Percentiles rank a stretch among this genome's conserved stretches.
phyloP scores from a whole-genome alignment of 768 basidiomycete species.

The Hortiboletus flavorubellus region DNA sequence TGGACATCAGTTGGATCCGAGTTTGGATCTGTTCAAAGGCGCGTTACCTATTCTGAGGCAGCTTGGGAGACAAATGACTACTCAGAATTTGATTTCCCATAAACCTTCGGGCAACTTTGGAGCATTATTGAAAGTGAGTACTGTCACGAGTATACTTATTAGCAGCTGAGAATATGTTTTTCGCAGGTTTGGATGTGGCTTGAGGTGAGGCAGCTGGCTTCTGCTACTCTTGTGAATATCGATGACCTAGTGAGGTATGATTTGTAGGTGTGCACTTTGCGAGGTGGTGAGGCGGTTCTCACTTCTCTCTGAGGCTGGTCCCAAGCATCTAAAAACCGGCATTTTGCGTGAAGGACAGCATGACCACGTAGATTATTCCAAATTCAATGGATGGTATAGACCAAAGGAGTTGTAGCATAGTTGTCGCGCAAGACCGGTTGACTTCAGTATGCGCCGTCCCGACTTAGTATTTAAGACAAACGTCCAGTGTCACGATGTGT shows the following conservation, averaged over 20 bases:
- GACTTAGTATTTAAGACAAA: constrained; percentile 3
- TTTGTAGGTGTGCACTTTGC: constrained; percentile 52
- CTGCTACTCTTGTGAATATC: constrained; percentile 70
- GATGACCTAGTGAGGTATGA: constrained; percentile 89
- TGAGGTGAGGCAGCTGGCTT: constrained; percentile 86
- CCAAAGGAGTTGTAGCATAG: constrained; percentile 20
- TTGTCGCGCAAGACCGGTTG: constrained; percentile 11
- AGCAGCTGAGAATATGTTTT: constrained; percentile 2
- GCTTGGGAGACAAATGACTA: constrained; percentile 88
- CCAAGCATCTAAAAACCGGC: constrained; percentile 40
- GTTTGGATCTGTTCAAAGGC: constrained; percentile 91
- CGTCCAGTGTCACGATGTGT: neutral
- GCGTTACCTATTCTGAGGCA: constrained; percentile 91
- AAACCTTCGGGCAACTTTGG: constrained; percentile 72
- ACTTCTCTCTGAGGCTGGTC: constrained; percentile 40
- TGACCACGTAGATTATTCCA: constrained; percentile 13
- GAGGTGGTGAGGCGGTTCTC: constrained; percentile 5
- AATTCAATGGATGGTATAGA: neutral
- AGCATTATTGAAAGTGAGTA: constrained; percentile 80
- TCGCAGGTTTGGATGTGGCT: constrained; percentile 86
- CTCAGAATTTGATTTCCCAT: constrained; percentile 56
- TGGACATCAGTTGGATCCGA: constrained; percentile 88
- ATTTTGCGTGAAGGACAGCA: neutral
- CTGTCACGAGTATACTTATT: neutral
- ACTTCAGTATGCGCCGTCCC: constrained; percentile 10